Conservation (phyloP, 2,329 filamentous ascomycete genomes). For the Fusarium buxicola region DNA sequence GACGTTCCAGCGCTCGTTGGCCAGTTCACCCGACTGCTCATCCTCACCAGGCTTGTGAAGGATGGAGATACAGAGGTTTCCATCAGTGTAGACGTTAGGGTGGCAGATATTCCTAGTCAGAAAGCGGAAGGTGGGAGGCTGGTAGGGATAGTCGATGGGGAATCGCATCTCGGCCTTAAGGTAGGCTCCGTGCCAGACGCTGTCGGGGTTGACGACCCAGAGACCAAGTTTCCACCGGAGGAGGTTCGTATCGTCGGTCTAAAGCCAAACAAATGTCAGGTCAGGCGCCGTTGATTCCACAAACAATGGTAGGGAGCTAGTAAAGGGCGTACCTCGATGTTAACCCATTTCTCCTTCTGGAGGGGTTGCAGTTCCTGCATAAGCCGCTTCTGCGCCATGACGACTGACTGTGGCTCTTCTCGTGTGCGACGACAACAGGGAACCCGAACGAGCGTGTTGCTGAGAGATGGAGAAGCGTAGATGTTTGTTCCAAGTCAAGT, state of each 20-base stretch:
- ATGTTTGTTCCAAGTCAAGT: constrained; percentile 19
- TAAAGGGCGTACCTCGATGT: constrained; percentile 77
- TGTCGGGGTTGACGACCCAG: constrained; percentile 93
- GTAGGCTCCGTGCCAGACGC: constrained; percentile 91
- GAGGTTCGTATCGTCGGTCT: constrained; percentile 85
- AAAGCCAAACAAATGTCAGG: constrained; percentile 21
- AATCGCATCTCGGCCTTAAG: constrained; percentile 92
- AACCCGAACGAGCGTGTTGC: constrained; percentile 18
- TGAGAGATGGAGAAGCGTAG: neutral
- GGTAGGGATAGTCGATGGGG: constrained; percentile 87
- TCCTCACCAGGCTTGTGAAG: constrained; percentile 93
- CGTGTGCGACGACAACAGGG: neutral
- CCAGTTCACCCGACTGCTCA: constrained; percentile 88
- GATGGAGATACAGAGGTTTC: constrained; percentile 95
- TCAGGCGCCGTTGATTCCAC: constrained; percentile 1
- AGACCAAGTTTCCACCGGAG: constrained; percentile 89
- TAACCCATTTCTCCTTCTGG: constrained; percentile 91
- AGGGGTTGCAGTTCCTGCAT: constrained; percentile 89
- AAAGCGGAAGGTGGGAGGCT: constrained; percentile 91
- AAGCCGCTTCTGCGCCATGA: constrained; percentile 76
- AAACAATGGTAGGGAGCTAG: neutral
- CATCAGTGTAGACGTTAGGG: constrained; percentile 93
- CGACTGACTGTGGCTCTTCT: constrained; percentile 17
- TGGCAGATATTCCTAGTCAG: constrained; percentile 80
- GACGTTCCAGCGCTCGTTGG: constrained; percentile 93